A percentile compares a stretch with the other conserved stretches of the same genome.
These are phyloP conservation scores for Cystobasidiaceae sp. DNA, from an alignment of 1,284 basidiomycete species.

Conservation along the genomic window DNA sequence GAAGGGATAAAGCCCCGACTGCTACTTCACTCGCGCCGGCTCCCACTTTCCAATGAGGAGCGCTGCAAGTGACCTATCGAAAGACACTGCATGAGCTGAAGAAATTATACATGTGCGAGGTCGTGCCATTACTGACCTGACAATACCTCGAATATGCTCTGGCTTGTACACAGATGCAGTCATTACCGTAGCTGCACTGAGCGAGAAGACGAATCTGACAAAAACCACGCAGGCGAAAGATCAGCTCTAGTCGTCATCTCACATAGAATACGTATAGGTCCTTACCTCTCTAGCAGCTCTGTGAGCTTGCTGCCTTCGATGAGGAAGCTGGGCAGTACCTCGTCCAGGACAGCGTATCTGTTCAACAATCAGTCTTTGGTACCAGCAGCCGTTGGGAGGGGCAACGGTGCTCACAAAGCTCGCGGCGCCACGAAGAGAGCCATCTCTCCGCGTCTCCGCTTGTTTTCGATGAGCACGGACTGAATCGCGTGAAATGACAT, in stretches of 20 bases:
- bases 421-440: constrained; percentile 48
- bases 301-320: constrained; percentile 4
- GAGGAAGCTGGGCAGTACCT: constrained; percentile 8
- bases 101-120: not conserved
- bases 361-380: not conserved
- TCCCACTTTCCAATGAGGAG: no score
- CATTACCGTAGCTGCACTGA: constrained; percentile 10
- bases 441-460: constrained; percentile 47
- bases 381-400: no score
- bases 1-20: no score
- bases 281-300: constrained; percentile 11
- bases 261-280: no score
- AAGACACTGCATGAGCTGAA: not conserved
- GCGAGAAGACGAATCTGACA: constrained; percentile 24
- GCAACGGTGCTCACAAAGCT: constrained; percentile 42
- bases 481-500: constrained; percentile 20
- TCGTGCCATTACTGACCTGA: constrained; percentile 8
- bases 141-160: constrained; percentile 18
- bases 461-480: constrained; percentile 47
- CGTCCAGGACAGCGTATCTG: constrained; percentile 41
- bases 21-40: no score
- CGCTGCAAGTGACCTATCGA: not conserved
- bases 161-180: constrained; percentile 23
- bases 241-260: no score
- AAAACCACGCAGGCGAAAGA: no score